Percentiles rank a stretch among this genome's conserved stretches.
phyloP scores from a whole-genome alignment of 805 yeast species.

The Suhomyces vadensis region DNA sequence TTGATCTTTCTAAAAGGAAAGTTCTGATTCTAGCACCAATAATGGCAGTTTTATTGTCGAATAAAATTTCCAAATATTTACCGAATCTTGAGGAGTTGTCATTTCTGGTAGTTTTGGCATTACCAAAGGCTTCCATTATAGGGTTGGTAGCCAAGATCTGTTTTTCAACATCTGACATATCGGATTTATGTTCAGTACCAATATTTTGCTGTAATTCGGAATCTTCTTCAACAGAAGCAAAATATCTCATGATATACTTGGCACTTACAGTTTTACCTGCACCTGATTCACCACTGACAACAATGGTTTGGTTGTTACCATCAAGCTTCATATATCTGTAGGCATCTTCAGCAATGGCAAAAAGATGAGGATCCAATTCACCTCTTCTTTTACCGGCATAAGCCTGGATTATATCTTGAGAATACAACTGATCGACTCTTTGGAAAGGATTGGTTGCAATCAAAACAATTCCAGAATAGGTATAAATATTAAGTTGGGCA shows the following conservation, averaged over 20 bases:
- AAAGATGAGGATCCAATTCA: conserved; percentile 94
- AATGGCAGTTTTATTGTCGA: conserved; percentile 71
- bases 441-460: conserved; percentile 97
- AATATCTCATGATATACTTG: conserved; percentile 94
- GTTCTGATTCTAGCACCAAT: conserved; percentile 95
- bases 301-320: conserved; percentile 86
- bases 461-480: conserved; percentile 94
- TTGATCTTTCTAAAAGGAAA: conserved; percentile 86
- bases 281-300: conserved; percentile 97
- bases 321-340: conserved; percentile 91
- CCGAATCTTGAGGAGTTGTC: conserved; percentile 98
- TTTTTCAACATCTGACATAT: conserved; percentile 88
- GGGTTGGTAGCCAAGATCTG: conserved; percentile 97
- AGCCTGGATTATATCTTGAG: conserved; percentile 91
- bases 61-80: conserved; percentile 88
- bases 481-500: conserved; percentile 85
- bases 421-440: conserved; percentile 84
- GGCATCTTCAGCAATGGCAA: conserved; percentile 97
- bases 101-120: conserved; percentile 95
- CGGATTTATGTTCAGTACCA: conserved; percentile 45
- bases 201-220: conserved; percentile 31
- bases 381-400: conserved; percentile 92
- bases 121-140: conserved; percentile 97
- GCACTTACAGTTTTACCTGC: conserved; percentile 99
- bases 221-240: conserved; percentile 82